Evolutionary conservation across 495 filamentous ascomycete species (phyloP).

Genomic region (Penicillium odoratum): DNA sequence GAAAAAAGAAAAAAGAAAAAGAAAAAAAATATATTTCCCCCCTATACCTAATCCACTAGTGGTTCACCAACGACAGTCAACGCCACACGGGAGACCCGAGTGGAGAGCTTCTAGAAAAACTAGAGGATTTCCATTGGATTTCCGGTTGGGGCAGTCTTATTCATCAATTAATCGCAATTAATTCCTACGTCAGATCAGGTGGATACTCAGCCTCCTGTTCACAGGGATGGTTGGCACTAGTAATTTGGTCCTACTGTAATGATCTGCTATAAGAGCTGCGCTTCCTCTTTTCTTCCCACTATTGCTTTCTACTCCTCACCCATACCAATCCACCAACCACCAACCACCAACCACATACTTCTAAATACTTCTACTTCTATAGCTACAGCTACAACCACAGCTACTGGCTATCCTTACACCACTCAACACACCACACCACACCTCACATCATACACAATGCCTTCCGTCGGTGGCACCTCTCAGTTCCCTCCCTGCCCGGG

Average conservation of each 20-base stretch:
- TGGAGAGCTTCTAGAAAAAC: constrained; percentile 47
- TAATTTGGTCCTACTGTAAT: constrained; percentile 20
- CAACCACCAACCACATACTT: background rate
- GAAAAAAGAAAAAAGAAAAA: constrained; percentile 10
- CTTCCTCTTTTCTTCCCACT: constrained; percentile 11
- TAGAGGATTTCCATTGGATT: constrained; percentile 37
- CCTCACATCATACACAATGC: constrained; percentile 54
- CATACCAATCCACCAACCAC: background rate
- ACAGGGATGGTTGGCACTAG: constrained; percentile 33
- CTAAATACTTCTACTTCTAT: too few relatives aligned
- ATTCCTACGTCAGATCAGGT: constrained; percentile 38
- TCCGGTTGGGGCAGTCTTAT: constrained; percentile 34
- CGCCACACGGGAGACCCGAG: constrained; percentile 28
- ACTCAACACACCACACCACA: constrained; percentile 7
- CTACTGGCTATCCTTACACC: background rate
- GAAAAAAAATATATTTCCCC: constrained; percentile 6
- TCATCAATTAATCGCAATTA: constrained; percentile 27
- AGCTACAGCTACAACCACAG: too few relatives aligned
- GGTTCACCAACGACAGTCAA: constrained; percentile 20
- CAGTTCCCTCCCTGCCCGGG: constrained; percentile 80
- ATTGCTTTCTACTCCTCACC: background rate
- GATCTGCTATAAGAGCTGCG: constrained; percentile 23
- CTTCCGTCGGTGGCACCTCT: constrained; percentile 59
- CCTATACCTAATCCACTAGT: constrained; percentile 22
- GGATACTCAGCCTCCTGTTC: constrained; percentile 41